Base-by-base conservation (phyloP, 176 grass and related monocot genomes). In the Chloris gayana region DNA sequence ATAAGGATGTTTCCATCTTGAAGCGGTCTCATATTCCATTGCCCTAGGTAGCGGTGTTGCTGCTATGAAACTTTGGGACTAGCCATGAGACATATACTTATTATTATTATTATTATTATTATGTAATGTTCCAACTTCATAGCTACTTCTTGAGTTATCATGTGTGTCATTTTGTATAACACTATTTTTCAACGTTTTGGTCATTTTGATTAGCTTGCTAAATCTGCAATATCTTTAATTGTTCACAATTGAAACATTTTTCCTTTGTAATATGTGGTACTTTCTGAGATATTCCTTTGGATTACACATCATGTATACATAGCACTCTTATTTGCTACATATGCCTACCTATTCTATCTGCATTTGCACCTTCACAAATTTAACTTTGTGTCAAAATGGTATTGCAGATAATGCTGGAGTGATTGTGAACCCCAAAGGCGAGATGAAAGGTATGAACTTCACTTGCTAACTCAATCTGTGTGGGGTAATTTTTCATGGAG, bases 331-430 rank as follows among this genome's bases (percentile, higher is more conserved):
- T n/a, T 56, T 56, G 53, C 6, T 59, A 59, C 35, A 37, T 37
- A 5, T 37, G 35, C 53, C 49, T 56, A 19, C 7, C 21, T 56
- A 56, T 9, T n/a, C 7, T 1, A n/a, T 9, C 1, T 1, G 8
- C n/a, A n/a, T 19, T 21, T 7, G 3, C 21, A 72, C 26, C 26
- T 32, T 24, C 5, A 56, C 30, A 59, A 27, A 29, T 37, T 29
- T 14, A 57, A 67, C 0, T 1, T 10, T 14, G 2, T 59, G 24
- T 0, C 41, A 14, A 34, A 33, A 15, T 75, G 42, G 15, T 12
- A 69, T 67, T 86, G 68, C 69, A 90, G 88, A 90, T 86, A 90
- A 90, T 86, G 88, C 88, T 45, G 84, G 88, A 26, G 88, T 86
- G 26, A 90, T 90, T 35, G 88, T 90, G 69, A 86, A 87, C 60